Percentiles rank a stretch among this genome's conserved stretches.
phyloP scores from a whole-genome alignment of 768 basidiomycete genomes.

The Boletus rubroflammeus region DNA sequence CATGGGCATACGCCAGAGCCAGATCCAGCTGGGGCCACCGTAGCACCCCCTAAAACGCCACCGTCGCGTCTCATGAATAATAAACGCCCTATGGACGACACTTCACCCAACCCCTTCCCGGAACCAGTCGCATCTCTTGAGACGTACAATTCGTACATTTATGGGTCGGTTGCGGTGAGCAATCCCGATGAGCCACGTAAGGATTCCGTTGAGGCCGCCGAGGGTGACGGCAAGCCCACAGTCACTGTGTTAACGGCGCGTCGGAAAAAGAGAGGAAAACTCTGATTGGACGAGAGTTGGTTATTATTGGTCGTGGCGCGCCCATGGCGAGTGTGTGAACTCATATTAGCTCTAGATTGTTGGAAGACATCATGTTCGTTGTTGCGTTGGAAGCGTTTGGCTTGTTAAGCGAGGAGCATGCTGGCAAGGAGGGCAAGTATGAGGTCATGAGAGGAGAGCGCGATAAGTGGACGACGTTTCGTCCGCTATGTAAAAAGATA shows the following conservation, averaged over 20 bases:
- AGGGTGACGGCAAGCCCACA: conserved; percentile 12
- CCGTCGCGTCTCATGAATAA: conserved; percentile 33
- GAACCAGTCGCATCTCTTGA: conserved; percentile 61
- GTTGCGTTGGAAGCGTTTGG: conserved; percentile 15
- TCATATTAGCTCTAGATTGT: conserved; percentile 1
- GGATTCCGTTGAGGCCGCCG: conserved; percentile 6
- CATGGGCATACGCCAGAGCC: conserved; percentile 43
- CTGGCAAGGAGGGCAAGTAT: not conserved
- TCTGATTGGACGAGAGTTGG: conserved; percentile 5
- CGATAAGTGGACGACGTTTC: not conserved
- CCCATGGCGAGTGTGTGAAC: conserved; percentile 1
- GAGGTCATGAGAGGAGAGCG: conserved; percentile 1
- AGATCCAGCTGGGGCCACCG: conserved; percentile 20
- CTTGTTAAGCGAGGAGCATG: conserved; percentile 1
- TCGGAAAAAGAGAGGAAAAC: conserved; percentile 45
- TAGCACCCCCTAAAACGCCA: conserved; percentile 52
- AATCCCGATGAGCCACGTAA: conserved; percentile 40
- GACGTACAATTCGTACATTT: conserved; percentile 58
- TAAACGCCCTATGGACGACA: conserved; percentile 36
- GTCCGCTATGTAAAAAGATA: not conserved
- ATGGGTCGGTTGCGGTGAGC: conserved; percentile 51
- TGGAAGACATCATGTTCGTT: conserved; percentile 6
- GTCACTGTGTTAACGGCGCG: conserved; percentile 63
- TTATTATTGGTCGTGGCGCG: conserved; percentile 5
- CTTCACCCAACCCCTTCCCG: conserved; percentile 65